Base-by-base conservation (phyloP, 805 yeast genomes). In the Teunomyces cretensis region DNA sequence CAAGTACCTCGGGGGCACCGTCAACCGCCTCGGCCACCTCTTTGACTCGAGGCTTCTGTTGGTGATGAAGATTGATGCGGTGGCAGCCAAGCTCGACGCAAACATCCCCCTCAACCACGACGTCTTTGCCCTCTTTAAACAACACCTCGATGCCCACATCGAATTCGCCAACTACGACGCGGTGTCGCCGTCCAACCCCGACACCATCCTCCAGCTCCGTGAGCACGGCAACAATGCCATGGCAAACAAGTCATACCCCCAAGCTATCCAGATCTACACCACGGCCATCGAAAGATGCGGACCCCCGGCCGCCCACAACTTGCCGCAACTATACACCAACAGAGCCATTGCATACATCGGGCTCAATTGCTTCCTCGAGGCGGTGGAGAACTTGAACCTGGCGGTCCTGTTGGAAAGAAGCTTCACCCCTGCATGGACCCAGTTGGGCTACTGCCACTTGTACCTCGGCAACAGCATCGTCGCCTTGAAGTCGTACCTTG, bases 401-500 rank as follows among this genome's bases (percentile, higher is more conserved):
- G 74, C 75, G 0, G 49, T 70, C 8, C 35, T 40, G 15, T 40
- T 51, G 31, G 74, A 70, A 46, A 50, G 63, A 27, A 55, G 64
- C 5, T 68, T 64, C 48, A 61, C 70, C 4, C 70, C 75, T 2
- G 76, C 74, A 6, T 71, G 76, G 76, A 56, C 68, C 14, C 76
- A 71, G 53, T 56, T 71, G 47, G 75, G 73, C 3, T 71, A 69
- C 55, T 70, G 73, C 50, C 72, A 70, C 36, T 53, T 71, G 30
- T 70, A 68, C 51, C 62, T 70, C 68, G 75, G 75, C 3, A 52
- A 53, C 30, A 62, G 68, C 38, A 48, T 69, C 19, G 39, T 62
- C 8, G 64, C 73, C 2, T 53, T 70, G 36, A 53, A 56, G 40
- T 64, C 70, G 47, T 70, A 70, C 50, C 53, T 61, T 11, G 54